Percentiles rank a stretch among this genome's conserved stretches.
These are phyloP conservation scores for Ceratocystis alfenasii DNA, from an alignment of 2,329 filamentous ascomycete species.

Conservation along the genomic window DNA sequence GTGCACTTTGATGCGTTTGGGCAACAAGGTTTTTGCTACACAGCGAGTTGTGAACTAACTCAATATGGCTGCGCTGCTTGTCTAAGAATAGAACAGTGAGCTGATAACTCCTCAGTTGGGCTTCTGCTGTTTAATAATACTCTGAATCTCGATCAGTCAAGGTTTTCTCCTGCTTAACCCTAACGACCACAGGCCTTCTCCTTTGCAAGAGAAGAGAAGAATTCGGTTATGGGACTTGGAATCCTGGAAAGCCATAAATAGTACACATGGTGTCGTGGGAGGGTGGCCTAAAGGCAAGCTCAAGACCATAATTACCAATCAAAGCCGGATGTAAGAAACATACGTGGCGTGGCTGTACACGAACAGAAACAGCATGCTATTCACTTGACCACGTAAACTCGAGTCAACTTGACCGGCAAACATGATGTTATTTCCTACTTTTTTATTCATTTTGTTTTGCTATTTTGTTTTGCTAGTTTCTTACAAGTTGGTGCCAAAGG, in stretches of 20 bases:
- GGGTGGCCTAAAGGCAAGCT: neutral
- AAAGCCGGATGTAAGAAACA: neutral
- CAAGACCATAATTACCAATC: neutral
- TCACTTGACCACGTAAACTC: neutral
- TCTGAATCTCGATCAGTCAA: neutral
- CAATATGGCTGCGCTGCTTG: neutral
- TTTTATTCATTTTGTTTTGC: neutral
- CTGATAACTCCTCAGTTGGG: neutral
- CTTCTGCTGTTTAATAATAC: neutral
- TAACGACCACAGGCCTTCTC: neutral
- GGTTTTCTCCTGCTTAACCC: neutral
- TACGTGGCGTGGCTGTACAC: conserved; percentile 6
- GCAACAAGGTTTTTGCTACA: conserved; percentile 1
- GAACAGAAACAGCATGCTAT: neutral
- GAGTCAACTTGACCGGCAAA: neutral
- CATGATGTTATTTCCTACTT: neutral
- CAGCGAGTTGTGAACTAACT: neutral
- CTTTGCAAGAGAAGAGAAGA: neutral
- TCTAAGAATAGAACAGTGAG: neutral
- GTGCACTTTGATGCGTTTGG: neutral
- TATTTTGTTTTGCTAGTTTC: neutral
- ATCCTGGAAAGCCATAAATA: neutral
- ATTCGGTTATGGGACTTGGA: neutral
- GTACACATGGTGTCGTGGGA: neutral
- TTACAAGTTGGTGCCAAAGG: neutral